Evolutionary conservation across 495 filamentous ascomycete species (phyloP), one percentile per base, ranked within the genome.

Genomic region (Parmelia sp.): DNA sequence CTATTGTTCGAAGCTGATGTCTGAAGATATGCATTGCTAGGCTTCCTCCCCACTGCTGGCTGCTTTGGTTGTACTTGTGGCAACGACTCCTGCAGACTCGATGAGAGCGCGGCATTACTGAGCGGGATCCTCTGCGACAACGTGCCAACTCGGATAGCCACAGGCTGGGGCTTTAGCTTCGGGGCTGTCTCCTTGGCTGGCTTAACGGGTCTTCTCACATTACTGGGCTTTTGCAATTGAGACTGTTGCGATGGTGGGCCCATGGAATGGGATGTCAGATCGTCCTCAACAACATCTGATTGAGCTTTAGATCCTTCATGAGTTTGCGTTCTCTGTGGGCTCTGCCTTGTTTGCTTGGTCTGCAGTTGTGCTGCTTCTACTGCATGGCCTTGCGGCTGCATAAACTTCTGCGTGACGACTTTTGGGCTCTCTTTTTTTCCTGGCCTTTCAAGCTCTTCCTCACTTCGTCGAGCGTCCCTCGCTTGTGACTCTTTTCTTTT

Each of bases 81-180:
- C 60, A 83, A 76, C 11, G 86, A 82, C 21, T 91, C 88, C 37
- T 85, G 81, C 11, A 83, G 74, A 33, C 73, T 82, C n/a, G 85
- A 82, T 29, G 83, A 76, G 10, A 87, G 73, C 6, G 82, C 75
- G 49, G 77, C 76, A 23, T 84, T 87, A 8, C 84, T 80, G 35
- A 89, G 75, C 36, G 87, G 84, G 45, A 86, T 86, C 36, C 85
- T 85, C 45, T 90, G 88, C 29, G 86, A 87, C 15, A 84, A 78
- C 45, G 86, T 87, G 47, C 89, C 87, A 35, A 96, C 86, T 37
- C 88, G 84, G 66, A 96, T 93, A 2, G 89, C 83, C 4, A 91
- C 89, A 3, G 89, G 89, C 23, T 86, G 88, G 17, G 89, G 89
- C 70, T 87, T 89, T 2, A 83, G 72, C 70, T 90, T 91, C 33